phyloP scores from a whole-genome alignment of 2,329 filamentous ascomycete species.

The Chlorencoelia australis region DNA sequence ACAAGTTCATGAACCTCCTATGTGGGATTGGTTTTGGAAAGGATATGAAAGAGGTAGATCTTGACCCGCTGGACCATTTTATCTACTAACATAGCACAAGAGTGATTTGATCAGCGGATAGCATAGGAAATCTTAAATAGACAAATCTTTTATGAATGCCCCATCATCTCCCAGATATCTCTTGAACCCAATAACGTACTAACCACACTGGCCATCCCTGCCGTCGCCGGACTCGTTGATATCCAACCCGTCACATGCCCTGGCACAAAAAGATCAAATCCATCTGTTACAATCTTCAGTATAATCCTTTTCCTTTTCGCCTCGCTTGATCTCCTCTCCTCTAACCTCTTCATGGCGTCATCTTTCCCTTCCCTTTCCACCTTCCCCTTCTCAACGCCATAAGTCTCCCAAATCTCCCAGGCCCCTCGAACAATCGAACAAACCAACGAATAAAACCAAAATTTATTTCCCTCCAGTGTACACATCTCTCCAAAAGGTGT shows the following conservation, averaged over 20 bases:
- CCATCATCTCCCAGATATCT: slow-evolving; percentile 53
- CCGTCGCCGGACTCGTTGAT: slow-evolving; percentile 36
- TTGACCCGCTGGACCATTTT: too few species aligned
- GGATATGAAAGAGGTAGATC: too few species aligned
- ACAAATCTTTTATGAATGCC: too few species aligned
- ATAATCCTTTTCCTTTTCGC: neutral
- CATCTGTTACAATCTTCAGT: slow-evolving; percentile 39
- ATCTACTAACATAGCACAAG: too few species aligned
- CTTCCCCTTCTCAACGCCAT: neutral
- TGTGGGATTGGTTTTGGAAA: neutral
- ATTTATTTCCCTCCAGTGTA: slow-evolving; percentile 51
- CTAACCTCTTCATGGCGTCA: too few species aligned
- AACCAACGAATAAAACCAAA: slow-evolving; percentile 53
- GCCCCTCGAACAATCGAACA: slow-evolving; percentile 32
- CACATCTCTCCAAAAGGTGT: slow-evolving; percentile 35
- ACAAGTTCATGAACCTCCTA: neutral
- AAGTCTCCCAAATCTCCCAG: slow-evolving; percentile 5
- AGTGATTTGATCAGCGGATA: too few species aligned
- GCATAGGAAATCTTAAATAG: too few species aligned
- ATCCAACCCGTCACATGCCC: slow-evolving; percentile 52
- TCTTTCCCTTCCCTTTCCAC: neutral
- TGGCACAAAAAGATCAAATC: slow-evolving; percentile 53
- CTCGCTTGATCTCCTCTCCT: neutral
- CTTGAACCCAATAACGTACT: slow-evolving; percentile 49
- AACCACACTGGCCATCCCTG: slow-evolving; percentile 51